These are phyloP conservation scores for Phytopythium helicoides DNA, from an alignment of 352 stramenopile genomes.

Conservation along the genomic window DNA sequence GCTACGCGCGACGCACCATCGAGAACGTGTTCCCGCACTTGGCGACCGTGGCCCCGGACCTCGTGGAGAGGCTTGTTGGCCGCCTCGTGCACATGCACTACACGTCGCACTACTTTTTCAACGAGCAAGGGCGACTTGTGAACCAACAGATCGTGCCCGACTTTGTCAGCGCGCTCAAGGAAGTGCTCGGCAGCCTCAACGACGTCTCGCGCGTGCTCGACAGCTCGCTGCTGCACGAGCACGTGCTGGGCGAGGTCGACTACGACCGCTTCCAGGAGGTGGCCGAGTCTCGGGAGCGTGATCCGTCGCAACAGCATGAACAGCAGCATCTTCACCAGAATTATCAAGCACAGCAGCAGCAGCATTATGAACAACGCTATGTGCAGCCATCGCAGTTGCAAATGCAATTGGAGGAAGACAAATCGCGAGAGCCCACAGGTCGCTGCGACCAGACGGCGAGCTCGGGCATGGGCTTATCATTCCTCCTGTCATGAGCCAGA, in stretches of 20 bases:
- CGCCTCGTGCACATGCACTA: conserved; percentile 25
- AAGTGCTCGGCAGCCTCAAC: conserved; percentile 22
- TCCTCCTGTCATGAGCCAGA: neutral
- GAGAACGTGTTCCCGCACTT: conserved; percentile 35
- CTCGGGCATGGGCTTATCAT: neutral
- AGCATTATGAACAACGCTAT: neutral
- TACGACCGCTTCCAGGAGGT: conserved; percentile 2
- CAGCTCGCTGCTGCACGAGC: conserved; percentile 6
- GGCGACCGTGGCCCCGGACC: conserved; percentile 13
- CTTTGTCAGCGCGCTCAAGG: conserved; percentile 24
- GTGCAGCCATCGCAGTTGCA: too few relatives aligned
- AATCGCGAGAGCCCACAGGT: too few relatives aligned
- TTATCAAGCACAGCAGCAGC: too few relatives aligned
- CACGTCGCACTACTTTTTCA: conserved; percentile 31
- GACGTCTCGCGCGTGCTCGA: conserved; percentile 23
- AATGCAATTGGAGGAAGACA: too few relatives aligned
- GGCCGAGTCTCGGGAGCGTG: too few relatives aligned
- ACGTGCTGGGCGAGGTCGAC: conserved; percentile 4
- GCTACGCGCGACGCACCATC: conserved; percentile 30
- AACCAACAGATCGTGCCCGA: conserved; percentile 19
- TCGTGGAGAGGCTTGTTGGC: conserved; percentile 29
- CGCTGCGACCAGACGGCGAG: too few relatives aligned
- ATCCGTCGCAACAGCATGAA: neutral
- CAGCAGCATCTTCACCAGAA: too few relatives aligned
- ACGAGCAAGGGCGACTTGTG: conserved; percentile 12